A percentile compares a stretch with the other conserved stretches of the same genome.
phyloP scores from a whole-genome alignment of 31 red algal species.

The Odonthalia washingtoniensis region DNA sequence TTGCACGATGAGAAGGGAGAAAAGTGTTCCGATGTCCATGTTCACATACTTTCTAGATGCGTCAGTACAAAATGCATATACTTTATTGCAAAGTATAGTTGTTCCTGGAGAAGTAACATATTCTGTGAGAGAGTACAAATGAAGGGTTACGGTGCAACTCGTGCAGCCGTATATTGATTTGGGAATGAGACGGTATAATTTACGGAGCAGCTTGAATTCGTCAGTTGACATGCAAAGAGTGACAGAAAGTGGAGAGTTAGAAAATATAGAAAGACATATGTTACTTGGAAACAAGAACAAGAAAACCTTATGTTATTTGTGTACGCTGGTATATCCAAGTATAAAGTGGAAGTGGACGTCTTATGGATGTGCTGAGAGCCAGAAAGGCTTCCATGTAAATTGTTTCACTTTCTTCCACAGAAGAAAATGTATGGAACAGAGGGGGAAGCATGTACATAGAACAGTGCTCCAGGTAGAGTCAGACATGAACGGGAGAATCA shows the following conservation, averaged over 20 bases:
- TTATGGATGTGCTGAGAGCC: not conserved
- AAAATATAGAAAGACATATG: not conserved
- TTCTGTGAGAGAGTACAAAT: not conserved
- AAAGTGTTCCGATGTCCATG: slow-evolving; percentile 9
- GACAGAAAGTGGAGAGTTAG: not conserved
- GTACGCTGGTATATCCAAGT: not conserved
- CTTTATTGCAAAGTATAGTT: not conserved
- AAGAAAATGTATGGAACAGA: no score
- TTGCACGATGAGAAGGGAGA: not conserved
- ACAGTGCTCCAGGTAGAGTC: no score
- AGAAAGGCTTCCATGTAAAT: not conserved
- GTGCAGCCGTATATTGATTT: not conserved
- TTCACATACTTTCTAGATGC: slow-evolving; percentile 16
- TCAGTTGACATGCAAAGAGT: not conserved
- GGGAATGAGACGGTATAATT: not conserved
- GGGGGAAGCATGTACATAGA: no score
- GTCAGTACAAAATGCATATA: not conserved
- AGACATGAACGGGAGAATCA: no score
- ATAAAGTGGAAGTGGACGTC: not conserved
- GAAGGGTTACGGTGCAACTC: not conserved
- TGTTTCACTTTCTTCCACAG: not conserved
- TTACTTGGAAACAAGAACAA: not conserved
- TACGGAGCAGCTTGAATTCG: not conserved
- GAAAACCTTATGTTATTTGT: not conserved
- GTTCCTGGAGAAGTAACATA: not conserved